Conservation (phyloP, 495 filamentous ascomycete species). For the Penicillium roqueforti region DNA sequence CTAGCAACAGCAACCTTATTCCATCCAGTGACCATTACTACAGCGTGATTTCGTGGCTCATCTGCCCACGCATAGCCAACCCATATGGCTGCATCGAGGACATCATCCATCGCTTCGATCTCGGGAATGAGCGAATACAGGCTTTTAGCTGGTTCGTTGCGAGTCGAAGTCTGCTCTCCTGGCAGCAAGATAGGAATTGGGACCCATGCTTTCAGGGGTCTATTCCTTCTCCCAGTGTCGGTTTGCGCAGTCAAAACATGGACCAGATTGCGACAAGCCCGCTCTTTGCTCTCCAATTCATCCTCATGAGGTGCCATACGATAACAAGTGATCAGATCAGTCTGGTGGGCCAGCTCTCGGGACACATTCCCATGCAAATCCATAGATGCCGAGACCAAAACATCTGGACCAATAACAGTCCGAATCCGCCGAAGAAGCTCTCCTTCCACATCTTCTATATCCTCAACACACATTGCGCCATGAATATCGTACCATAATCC, state of each 20-base stretch:
- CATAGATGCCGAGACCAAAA: slow-evolving; percentile 54
- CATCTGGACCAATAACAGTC: slow-evolving; percentile 42
- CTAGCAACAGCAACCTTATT: slow-evolving; percentile 29
- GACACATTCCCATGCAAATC: slow-evolving; percentile 58
- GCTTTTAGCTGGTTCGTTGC: slow-evolving; percentile 50
- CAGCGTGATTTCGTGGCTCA: slow-evolving; percentile 52
- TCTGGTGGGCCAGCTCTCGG: slow-evolving; percentile 44
- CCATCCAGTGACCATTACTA: slow-evolving; percentile 52
- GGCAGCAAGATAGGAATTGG: slow-evolving; percentile 52
- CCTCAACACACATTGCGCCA: slow-evolving; percentile 56
- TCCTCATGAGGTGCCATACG: slow-evolving; percentile 55
- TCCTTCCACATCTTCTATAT: slow-evolving; percentile 46
- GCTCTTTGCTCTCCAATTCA: slow-evolving; percentile 48
- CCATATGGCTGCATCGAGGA: slow-evolving; percentile 56
- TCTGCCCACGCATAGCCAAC: slow-evolving; percentile 60
- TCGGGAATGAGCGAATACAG: slow-evolving; percentile 49
- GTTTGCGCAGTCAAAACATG: slow-evolving; percentile 26
- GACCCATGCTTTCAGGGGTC: slow-evolving; percentile 55
- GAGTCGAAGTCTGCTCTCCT: slow-evolving; percentile 56
- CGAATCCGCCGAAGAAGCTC: slow-evolving; percentile 50
- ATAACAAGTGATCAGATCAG: slow-evolving; percentile 54
- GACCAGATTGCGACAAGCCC: slow-evolving; percentile 51
- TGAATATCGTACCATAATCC: slow-evolving; percentile 59
- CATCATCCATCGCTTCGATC: slow-evolving; percentile 37
- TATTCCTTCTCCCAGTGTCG: background rate